Percentiles rank a stretch among this genome's conserved stretches.
These are phyloP conservation scores for Lodderomyces beijingensis DNA, from an alignment of 1,139 yeast species.

Conservation along the genomic window DNA sequence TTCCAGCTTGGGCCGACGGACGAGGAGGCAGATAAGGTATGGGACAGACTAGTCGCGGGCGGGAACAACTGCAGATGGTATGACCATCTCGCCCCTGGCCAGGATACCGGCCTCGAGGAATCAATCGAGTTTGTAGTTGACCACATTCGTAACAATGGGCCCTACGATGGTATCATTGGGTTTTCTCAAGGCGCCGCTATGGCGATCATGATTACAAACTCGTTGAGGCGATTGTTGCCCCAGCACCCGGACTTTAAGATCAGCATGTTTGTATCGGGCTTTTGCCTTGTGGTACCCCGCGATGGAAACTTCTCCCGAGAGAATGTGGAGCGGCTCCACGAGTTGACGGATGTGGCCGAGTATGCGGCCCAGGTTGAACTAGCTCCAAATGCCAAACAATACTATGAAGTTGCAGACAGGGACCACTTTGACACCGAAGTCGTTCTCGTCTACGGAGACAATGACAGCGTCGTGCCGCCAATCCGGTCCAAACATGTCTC, in stretches of 20 bases:
- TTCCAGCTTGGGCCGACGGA: conserved; percentile 24
- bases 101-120: conserved; percentile 30
- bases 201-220: conserved; percentile 53
- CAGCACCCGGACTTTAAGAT: conserved; percentile 40
- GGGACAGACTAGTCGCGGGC: conserved; percentile 35
- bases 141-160: conserved; percentile 67
- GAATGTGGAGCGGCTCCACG: conserved; percentile 18
- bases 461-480: conserved; percentile 33
- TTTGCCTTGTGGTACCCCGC: conserved; percentile 46
- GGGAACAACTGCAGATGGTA: conserved; percentile 53
- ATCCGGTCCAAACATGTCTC: conserved; percentile 26
- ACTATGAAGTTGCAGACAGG: conserved; percentile 14
- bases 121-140: conserved; percentile 41
- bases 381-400: conserved; percentile 15
- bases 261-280: conserved; percentile 51
- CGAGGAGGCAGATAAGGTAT: conserved; percentile 22
- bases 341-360: conserved; percentile 19
- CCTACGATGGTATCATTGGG: conserved; percentile 84
- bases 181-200: conserved; percentile 94
- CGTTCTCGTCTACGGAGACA: conserved; percentile 27
- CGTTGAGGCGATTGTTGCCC: conserved; percentile 36
- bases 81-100: conserved; percentile 23
- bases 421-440: conserved; percentile 18
- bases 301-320: conserved; percentile 8
- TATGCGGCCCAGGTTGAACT: conserved; percentile 19